A percentile compares a stretch with the other conserved stretches of the same genome.
These are phyloP conservation scores for Sistotremastrum niveocremeum DNA, from an alignment of 768 basidiomycete species.

Conservation along the genomic window DNA sequence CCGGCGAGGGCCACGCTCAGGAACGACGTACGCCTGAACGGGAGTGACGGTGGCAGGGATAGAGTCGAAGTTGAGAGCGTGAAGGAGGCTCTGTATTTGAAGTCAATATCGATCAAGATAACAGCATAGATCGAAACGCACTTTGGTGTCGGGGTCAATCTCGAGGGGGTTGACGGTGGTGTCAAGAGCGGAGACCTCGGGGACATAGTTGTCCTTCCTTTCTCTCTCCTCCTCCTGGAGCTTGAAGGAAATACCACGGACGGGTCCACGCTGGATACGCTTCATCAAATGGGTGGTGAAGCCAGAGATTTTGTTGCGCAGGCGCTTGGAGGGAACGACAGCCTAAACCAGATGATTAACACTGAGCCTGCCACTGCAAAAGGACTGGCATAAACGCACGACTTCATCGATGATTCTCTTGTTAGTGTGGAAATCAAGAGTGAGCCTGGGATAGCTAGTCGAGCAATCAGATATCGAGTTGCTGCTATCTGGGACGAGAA, in stretches of 20 bases:
- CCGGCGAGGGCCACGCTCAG: slow-evolving; percentile 60
- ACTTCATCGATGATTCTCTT: slow-evolving; percentile 98
- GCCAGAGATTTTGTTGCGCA: slow-evolving; percentile 98
- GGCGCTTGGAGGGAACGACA: slow-evolving; percentile 92
- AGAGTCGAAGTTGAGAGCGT: slow-evolving; percentile 88
- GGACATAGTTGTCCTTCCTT: slow-evolving; percentile 98
- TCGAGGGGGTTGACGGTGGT: slow-evolving; percentile 59
- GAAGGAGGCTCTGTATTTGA: slow-evolving; percentile 63
- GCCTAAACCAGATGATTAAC: slow-evolving; percentile 32
- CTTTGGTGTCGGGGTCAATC: slow-evolving; percentile 91
- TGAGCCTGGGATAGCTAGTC: slow-evolving; percentile 89
- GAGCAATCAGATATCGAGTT: background rate
- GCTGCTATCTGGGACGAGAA: slow-evolving; percentile 8
- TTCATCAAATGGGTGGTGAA: slow-evolving; percentile 99
- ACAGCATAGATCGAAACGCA: slow-evolving; percentile 22
- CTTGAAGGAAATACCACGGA: slow-evolving; percentile 99
- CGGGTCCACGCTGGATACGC: slow-evolving; percentile 96
- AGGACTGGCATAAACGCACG: slow-evolving; percentile 31
- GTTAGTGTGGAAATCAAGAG: slow-evolving; percentile 99
- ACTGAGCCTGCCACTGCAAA: background rate
- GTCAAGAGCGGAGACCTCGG: slow-evolving; percentile 94
- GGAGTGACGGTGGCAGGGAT: slow-evolving; percentile 59
- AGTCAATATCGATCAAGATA: background rate
- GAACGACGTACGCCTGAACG: slow-evolving; percentile 35
- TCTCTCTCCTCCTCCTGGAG: slow-evolving; percentile 99